These are phyloP conservation scores for Penicilliopsis zonata DNA, from an alignment of 495 filamentous ascomycete genomes.

Conservation along the genomic window DNA sequence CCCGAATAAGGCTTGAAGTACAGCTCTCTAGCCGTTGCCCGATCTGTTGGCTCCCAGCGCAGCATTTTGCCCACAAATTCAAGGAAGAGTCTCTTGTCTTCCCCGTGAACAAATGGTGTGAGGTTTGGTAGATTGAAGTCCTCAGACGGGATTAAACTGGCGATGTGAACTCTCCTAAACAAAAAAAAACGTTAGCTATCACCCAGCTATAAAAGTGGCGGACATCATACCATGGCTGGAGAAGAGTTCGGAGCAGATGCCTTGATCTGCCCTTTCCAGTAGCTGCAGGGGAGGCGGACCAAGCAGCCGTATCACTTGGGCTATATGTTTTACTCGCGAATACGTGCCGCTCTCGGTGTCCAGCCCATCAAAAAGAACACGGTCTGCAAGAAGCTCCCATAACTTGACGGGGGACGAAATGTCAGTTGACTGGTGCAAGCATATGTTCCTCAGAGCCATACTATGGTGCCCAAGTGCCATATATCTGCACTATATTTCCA, in stretches of 20 bases:
- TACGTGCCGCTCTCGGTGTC: constrained; percentile 12
- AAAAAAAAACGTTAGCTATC: constrained; percentile 4
- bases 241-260: constrained; percentile 8
- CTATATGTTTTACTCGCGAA: constrained; percentile 14
- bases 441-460: constrained; percentile 5
- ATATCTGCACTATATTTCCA: constrained; percentile 30
- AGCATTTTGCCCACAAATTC: not conserved
- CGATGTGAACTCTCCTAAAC: constrained; percentile 9
- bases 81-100: constrained; percentile 1
- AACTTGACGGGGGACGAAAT: constrained; percentile 10
- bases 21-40: not conserved
- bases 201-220: not conserved
- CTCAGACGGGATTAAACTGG: constrained; percentile 8
- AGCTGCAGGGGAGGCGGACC: constrained; percentile 15
- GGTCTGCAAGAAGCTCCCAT: constrained; percentile 19
- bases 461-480: constrained; percentile 24
- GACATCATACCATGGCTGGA: constrained; percentile 9
- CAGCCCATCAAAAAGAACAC: constrained; percentile 14
- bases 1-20: no score
- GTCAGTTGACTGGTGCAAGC: constrained; percentile 1
- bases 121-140: constrained; percentile 9
- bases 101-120: constrained; percentile 11
- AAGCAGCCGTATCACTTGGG: constrained; percentile 25
- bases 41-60: not conserved
- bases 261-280: constrained; percentile 10